phyloP scores from a whole-genome alignment of 2,329 filamentous ascomycete species.

The Rachicladosporium sp. region DNA sequence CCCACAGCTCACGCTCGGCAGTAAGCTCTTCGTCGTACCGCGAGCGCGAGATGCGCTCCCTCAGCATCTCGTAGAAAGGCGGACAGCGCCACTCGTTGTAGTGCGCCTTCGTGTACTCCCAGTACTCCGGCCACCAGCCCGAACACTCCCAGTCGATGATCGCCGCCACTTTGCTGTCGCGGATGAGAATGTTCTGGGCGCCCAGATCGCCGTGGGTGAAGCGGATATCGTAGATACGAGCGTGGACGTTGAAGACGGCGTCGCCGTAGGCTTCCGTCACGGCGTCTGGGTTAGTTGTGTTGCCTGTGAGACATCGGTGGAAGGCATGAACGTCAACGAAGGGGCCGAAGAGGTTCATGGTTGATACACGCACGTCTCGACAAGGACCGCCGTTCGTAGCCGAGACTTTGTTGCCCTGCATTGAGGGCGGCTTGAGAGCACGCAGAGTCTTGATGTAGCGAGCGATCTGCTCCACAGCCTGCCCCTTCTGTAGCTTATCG shows the following conservation, averaged over 20 bases:
- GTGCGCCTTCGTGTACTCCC: constrained; percentile 9
- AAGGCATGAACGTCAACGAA: too few species aligned
- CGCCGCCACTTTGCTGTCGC: constrained; percentile 6
- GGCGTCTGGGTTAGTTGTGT: neutral
- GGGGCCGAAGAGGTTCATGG: too few species aligned
- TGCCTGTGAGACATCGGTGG: too few species aligned
- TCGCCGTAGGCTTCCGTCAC: constrained; percentile 2
- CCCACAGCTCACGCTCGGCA: constrained; percentile 7
- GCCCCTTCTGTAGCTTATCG: too few species aligned
- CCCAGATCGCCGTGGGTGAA: constrained; percentile 14
- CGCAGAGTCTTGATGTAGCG: too few species aligned
- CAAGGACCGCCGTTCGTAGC: too few species aligned
- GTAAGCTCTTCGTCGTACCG: constrained; percentile 8
- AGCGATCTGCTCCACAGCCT: too few species aligned
- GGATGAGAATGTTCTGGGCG: constrained; percentile 11
- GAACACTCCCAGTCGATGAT: constrained; percentile 13
- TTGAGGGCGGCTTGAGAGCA: too few species aligned
- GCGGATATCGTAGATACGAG: constrained; percentile 3
- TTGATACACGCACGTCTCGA: too few species aligned
- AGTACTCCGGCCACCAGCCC: constrained; percentile 14
- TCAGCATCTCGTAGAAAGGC: constrained; percentile 7
- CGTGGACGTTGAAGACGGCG: neutral
- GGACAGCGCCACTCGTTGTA: constrained; percentile 4
- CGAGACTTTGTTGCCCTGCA: too few species aligned
- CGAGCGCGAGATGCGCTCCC: constrained; percentile 1